phyloP scores from a whole-genome alignment of 2,329 filamentous ascomycete species.

The Curvularia eragrostidis region DNA sequence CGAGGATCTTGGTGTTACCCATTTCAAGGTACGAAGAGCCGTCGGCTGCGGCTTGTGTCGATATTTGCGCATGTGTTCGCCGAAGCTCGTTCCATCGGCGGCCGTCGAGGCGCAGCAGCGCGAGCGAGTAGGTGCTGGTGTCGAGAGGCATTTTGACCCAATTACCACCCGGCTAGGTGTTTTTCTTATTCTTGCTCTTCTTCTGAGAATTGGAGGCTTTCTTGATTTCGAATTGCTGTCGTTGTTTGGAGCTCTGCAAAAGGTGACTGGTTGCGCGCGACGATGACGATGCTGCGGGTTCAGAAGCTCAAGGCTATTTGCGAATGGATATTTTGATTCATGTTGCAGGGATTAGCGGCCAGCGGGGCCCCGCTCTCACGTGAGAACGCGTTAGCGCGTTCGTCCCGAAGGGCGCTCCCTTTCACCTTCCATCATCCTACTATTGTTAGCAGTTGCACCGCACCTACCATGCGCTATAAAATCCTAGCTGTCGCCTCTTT shows the following conservation, averaged over 20 bases:
- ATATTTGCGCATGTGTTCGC: constrained; percentile 84
- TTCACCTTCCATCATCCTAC: background rate
- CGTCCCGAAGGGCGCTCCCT: background rate
- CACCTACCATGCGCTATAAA: background rate
- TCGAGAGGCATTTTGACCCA: constrained; percentile 79
- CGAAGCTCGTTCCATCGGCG: constrained; percentile 97
- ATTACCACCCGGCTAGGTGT: background rate
- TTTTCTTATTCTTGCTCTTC: background rate
- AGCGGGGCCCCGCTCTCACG: constrained; percentile 34
- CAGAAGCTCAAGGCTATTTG: constrained; percentile 11
- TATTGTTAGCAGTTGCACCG: background rate
- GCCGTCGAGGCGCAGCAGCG: constrained; percentile 71
- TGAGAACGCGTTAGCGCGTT: constrained; percentile 37
- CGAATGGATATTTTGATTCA: constrained; percentile 6
- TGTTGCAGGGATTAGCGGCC: constrained; percentile 12
- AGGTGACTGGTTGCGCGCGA: constrained; percentile 2
- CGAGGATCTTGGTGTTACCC: constrained; percentile 97
- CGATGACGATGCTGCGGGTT: constrained; percentile 9
- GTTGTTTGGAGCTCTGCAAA: background rate
- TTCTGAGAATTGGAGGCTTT: background rate
- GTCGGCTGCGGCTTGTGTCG: constrained; percentile 89
- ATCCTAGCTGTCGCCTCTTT: background rate
- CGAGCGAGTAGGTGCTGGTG: constrained; percentile 88
- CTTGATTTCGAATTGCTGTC: background rate
- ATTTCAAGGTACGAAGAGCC: constrained; percentile 94